Base-by-base conservation (phyloP, 352 stramenopile species). In the Pythium graminicola region DNA sequence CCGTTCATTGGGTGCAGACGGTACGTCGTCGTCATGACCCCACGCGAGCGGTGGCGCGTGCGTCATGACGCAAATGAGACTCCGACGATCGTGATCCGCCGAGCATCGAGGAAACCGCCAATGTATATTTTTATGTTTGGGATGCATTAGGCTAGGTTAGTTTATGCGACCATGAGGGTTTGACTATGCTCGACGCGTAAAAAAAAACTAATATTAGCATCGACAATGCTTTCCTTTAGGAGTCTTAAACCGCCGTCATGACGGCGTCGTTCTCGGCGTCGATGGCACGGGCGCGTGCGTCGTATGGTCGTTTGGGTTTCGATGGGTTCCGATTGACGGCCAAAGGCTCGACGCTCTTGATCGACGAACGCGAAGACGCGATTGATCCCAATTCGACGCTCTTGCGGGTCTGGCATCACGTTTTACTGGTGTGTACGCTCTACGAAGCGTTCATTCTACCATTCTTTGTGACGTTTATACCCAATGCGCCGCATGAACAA, bases 371-470 rank as follows among this genome's bases (percentile, higher is more conserved):
- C 4, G 64, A 62, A 19, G 58, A 74, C 24, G 72, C 77, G 0
- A 69, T 88, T 31, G 72, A 89, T 32, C 76, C 80, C 0, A 74
- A 77, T 35, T 60, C 65, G 6, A 13, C 16, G 3, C 52, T 31
- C 0, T 63, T 91, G 43, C 71, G 70, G 28, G 43, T 59, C 0
- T 91, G 80, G 80, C 64, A 81, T 14, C 71, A 88, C 46, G 20
- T 76, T 10, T 44, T 91, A 39, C 58, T 91, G 17, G 32, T 67
- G 4, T 69, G 64, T 2, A 41, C 84, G 4, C 51, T 85, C 1
- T 85, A 74, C 55, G 64, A 89, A 49, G 48, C 64, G 17, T 86
- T 86, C 39, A 33, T 77, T 13, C 41, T 86, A 1, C 76, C 76
- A 10, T 81, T 83, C 28, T 42, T 82, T 3, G 28, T 86, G 11